Evolutionary conservation across 2,329 filamentous ascomycete species (phyloP).

Genomic region (Nemania abortiva): DNA sequence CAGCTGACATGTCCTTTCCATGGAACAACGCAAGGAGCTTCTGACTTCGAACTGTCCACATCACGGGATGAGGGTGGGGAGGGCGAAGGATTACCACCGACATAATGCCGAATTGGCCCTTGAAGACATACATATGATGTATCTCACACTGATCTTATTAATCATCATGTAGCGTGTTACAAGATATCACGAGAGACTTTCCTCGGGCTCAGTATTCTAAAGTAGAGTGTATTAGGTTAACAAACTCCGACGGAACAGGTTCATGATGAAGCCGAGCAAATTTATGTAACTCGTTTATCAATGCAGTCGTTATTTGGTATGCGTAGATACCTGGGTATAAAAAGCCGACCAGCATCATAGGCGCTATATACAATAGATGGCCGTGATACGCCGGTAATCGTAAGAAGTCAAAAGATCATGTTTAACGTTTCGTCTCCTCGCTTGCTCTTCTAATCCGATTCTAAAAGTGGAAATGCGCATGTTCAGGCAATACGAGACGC

Average conservation of each 20-base stretch:
- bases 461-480: background rate
- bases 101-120: conserved; percentile 27
- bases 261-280: background rate
- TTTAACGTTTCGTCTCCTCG: background rate
- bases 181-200: background rate
- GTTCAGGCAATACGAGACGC: background rate
- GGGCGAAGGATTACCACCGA: conserved; percentile 25
- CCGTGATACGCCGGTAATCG: conserved; percentile 7
- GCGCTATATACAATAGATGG: conserved; percentile 17
- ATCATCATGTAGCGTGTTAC: background rate
- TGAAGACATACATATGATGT: conserved; percentile 3
- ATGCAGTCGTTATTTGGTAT: conserved; percentile 15
- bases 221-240: background rate
- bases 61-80: background rate
- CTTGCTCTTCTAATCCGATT: background rate
- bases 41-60: background rate
- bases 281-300: background rate
- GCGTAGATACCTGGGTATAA: conserved; percentile 25
- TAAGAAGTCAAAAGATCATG: background rate
- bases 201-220: background rate
- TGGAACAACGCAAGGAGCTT: background rate
- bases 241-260: background rate
- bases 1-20: background rate
- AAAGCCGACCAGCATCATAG: conserved; percentile 1
- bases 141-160: background rate